Base-by-base conservation (phyloP, 2,329 filamentous ascomycete genomes). In the Teratosphaeria destructans region DNA sequence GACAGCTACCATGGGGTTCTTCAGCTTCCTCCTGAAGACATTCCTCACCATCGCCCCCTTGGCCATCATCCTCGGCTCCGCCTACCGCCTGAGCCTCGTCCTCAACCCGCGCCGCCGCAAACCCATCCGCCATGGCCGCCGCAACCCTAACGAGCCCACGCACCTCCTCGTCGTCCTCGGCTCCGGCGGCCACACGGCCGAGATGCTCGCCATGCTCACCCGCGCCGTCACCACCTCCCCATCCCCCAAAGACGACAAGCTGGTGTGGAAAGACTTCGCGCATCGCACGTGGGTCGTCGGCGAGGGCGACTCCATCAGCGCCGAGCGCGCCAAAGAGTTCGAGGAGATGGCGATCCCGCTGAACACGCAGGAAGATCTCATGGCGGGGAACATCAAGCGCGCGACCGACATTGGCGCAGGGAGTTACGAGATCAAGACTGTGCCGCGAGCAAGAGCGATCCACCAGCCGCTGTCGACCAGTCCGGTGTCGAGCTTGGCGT, bases 181-280 rank as follows among this genome's bases (percentile, higher is more conserved):
- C 57, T 95, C 89, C 2, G 94, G 94, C 35, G 94, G 94, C 0
- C 94, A 99, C 75, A 96, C 94, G 0, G 86, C 90, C 55, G 94
- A 99, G 75, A 95, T 99, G 88, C 80, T 96, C 63, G 85, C 87
- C 69, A 88, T 96, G 78, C 83, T 99, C 66, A 77, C 79, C 65
- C 82, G 81, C 65, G 82, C 82, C 69, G 78, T 77, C 60, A 74
- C 75, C 47, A 65, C 59, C 5, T 61, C 67, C 29, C 35, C 58
- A 11, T 27, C 54, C 5, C 23, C 29, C 1, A 37, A 57, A 43
- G 27, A 14, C 34, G 32, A 32, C 47, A 55, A 29, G 29, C 75
- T 86, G 1, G 71, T 76, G 59, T 73, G 74, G 57, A 55, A 61
- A 7, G 72, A 73, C 56, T 79, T 75, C 70, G 78, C 76, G 5